These are phyloP conservation scores for Bruguiera hainesii DNA, from an alignment of 441 rosid genomes.

Conservation along the genomic window DNA sequence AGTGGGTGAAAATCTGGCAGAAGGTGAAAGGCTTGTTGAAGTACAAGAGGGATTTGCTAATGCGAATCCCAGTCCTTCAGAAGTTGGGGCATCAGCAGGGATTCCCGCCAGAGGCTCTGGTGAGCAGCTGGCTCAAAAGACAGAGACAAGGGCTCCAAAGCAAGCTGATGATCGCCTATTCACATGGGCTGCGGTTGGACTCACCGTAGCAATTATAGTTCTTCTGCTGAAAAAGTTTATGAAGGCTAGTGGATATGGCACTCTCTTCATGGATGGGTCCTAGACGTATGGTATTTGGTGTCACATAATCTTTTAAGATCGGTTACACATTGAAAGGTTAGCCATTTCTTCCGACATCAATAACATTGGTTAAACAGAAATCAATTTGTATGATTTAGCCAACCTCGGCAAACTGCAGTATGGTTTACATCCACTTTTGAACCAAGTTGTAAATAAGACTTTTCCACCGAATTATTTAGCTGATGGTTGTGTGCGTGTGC, in stretches of 20 bases:
- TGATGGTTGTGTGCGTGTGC: too few species aligned
- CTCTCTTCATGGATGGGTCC: conserved; percentile 79
- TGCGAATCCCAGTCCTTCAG: conserved; percentile 27
- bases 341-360: too few species aligned
- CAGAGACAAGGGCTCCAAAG: conserved; percentile 41
- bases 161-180: conserved; percentile 76
- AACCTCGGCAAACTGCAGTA: too few species aligned
- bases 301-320: not conserved
- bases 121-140: conserved; percentile 30
- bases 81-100: conserved; percentile 26
- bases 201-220: conserved; percentile 73
- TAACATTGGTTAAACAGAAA: too few species aligned
- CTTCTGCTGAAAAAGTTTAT: conserved; percentile 84
- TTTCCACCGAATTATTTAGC: too few species aligned
- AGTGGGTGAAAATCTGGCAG: conserved; percentile 12
- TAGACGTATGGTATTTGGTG: conserved; percentile 22
- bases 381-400: too few species aligned
- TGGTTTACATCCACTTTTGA: too few species aligned
- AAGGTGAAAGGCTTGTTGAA: conserved; percentile 37
- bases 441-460: too few species aligned
- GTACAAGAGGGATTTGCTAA: conserved; percentile 36
- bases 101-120: conserved; percentile 28
- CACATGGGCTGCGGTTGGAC: conserved; percentile 86
- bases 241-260: conserved; percentile 70
- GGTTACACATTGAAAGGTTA: too few species aligned